These are phyloP conservation scores for Phytophthora tentaculata DNA, from an alignment of 352 stramenopile genomes.

Conservation along the genomic window DNA sequence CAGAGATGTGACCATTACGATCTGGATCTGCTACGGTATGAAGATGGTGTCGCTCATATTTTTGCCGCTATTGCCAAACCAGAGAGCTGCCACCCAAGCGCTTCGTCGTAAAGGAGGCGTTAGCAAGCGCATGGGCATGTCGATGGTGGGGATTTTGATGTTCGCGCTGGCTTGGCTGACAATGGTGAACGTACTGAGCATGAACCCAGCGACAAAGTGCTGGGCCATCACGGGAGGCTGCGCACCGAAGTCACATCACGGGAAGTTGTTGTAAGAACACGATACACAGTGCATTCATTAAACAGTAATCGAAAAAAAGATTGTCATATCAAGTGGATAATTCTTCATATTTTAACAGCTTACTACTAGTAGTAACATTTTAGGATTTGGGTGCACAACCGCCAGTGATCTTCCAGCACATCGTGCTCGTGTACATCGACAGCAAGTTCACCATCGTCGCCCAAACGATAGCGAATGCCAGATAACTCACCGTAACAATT, in stretches of 20 bases:
- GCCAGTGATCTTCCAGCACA: slow-evolving; percentile 59
- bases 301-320: too few relatives aligned
- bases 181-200: slow-evolving; percentile 57
- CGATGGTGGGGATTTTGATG: slow-evolving; percentile 40
- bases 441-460: slow-evolving; percentile 50
- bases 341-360: too few relatives aligned
- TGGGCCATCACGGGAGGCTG: slow-evolving; percentile 67
- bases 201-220: slow-evolving; percentile 60
- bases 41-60: slow-evolving; percentile 56
- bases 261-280: slow-evolving; percentile 6
- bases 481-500: slow-evolving; percentile 30
- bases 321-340: too few relatives aligned
- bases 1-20: slow-evolving; percentile 58
- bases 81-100: slow-evolving; percentile 41
- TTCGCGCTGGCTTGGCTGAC: slow-evolving; percentile 46
- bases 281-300: too few relatives aligned
- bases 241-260: slow-evolving; percentile 31
- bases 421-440: slow-evolving; percentile 52
- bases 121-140: slow-evolving; percentile 44
- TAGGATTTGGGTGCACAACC: slow-evolving; percentile 43
- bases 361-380: too few relatives aligned
- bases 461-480: slow-evolving; percentile 41
- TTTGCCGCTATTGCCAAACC: slow-evolving; percentile 49
- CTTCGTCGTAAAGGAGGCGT: slow-evolving; percentile 39
- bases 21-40: slow-evolving; percentile 57